Conservation (phyloP, 163 green algal genomes). For the Scenedesmus sp. region DNA sequence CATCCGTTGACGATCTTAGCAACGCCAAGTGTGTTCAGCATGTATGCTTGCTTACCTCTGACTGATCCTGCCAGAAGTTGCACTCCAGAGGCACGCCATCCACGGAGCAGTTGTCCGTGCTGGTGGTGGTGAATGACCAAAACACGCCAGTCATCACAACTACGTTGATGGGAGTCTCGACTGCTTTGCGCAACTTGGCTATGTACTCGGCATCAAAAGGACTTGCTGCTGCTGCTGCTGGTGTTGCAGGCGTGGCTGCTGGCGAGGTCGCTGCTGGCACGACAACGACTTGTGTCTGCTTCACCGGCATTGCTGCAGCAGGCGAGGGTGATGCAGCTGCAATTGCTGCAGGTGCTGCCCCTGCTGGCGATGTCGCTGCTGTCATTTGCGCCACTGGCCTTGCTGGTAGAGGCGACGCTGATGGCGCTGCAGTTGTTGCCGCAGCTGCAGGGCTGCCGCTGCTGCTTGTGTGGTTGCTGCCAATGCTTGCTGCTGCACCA, state of each 20-base stretch:
- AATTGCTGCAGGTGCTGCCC: not conserved
- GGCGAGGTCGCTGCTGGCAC: not conserved
- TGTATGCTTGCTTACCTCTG: too few species aligned
- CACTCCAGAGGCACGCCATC: conserved; percentile 22
- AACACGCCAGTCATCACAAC: conserved; percentile 33
- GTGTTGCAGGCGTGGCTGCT: not conserved
- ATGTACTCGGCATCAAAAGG: not conserved
- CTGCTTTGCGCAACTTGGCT: conserved; percentile 9
- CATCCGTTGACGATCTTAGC: too few species aligned
- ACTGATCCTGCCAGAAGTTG: not conserved
- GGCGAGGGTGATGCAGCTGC: not conserved
- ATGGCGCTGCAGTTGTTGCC: not conserved
- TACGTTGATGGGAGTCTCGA: conserved; percentile 15
- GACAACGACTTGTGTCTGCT: not conserved
- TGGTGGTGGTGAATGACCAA: not conserved
- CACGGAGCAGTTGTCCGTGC: not conserved
- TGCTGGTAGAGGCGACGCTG: not conserved
- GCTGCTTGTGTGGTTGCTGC: not conserved
- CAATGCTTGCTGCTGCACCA: not conserved
- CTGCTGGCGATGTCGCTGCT: not conserved
- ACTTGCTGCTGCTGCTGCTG: not conserved
- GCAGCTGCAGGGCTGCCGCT: not conserved
- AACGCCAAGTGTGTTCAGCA: too few species aligned
- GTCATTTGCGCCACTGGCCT: not conserved
- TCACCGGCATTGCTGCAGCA: too few species aligned